A percentile compares a stretch with the other conserved stretches of the same genome.
Conservation (phyloP, 257 asterid species). For the Salvia rosmarinus region DNA sequence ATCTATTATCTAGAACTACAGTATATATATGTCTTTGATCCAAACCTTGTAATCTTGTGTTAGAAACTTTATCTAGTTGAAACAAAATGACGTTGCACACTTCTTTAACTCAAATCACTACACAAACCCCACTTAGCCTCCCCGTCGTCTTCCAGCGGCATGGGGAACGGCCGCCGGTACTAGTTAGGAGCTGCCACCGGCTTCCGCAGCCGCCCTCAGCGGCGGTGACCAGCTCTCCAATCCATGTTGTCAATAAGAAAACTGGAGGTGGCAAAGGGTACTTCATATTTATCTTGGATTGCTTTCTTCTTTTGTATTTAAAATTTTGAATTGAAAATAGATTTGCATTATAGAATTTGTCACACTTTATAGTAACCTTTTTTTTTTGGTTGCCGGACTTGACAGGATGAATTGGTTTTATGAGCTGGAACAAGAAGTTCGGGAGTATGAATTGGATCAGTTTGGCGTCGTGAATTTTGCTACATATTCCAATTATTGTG, state of each 20-base stretch:
- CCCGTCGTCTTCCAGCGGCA: not conserved
- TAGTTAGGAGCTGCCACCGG: not conserved
- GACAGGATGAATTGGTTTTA: conserved; percentile 33
- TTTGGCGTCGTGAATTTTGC: conserved; percentile 32
- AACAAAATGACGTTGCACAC: not conserved
- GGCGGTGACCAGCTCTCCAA: not conserved
- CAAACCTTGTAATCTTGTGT: too few species aligned
- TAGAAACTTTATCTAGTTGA: not conserved
- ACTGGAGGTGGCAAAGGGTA: conserved; percentile 11
- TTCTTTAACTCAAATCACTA: not conserved
- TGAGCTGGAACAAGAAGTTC: conserved; percentile 27
- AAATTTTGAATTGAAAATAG: not conserved
- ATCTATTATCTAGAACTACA: too few species aligned
- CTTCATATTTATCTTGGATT: not conserved
- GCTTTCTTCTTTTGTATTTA: too few species aligned
- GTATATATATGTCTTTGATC: too few species aligned
- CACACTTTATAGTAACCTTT: not conserved
- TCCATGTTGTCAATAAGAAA: not conserved
- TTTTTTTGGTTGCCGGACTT: not conserved
- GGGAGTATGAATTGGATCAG: conserved; percentile 32
- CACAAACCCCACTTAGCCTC: not conserved
- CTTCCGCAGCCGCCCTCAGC: not conserved
- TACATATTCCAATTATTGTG: conserved; percentile 19
- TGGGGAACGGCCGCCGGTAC: not conserved
- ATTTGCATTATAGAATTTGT: not conserved